These are phyloP conservation scores for Cystoderma amianthinum DNA, from an alignment of 768 basidiomycete species.

Conservation along the genomic window DNA sequence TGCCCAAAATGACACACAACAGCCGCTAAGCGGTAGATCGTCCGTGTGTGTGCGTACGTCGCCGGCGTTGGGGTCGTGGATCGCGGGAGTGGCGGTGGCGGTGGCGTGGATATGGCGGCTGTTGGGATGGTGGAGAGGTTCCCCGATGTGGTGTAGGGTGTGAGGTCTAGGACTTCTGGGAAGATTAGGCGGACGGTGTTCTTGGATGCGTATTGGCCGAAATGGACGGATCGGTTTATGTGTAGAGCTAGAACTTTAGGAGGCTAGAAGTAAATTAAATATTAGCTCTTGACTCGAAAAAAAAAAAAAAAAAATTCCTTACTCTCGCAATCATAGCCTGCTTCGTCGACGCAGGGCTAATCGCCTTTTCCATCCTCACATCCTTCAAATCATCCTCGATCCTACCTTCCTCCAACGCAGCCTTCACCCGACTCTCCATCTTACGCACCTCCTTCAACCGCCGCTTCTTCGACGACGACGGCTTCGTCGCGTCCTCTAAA, in stretches of 20 bases:
- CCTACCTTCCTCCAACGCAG: slow-evolving; percentile 63
- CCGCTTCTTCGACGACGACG: slow-evolving; percentile 69
- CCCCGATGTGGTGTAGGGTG: slow-evolving; percentile 81
- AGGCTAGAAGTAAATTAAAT: slow-evolving; percentile 37
- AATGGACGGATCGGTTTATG: slow-evolving; percentile 85
- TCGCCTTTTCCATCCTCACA: slow-evolving; percentile 70
- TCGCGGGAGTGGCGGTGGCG: slow-evolving; percentile 36
- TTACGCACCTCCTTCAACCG: slow-evolving; percentile 65
- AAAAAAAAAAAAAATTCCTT: slow-evolving; percentile 19
- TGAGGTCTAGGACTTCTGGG: slow-evolving; percentile 85
- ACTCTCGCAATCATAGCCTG: slow-evolving; percentile 91
- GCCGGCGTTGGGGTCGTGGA: slow-evolving; percentile 53
- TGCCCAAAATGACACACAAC: slow-evolving; percentile 92
- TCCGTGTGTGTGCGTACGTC: slow-evolving; percentile 43
- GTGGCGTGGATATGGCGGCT: slow-evolving; percentile 63
- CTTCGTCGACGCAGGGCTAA: slow-evolving; percentile 73
- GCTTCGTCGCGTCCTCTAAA: slow-evolving; percentile 41
- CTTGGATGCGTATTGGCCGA: slow-evolving; percentile 71
- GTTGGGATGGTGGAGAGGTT: slow-evolving; percentile 66
- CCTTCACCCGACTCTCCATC: slow-evolving; percentile 52
- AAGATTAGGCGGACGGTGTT: slow-evolving; percentile 79
- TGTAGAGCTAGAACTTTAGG: slow-evolving; percentile 85
- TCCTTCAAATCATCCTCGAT: slow-evolving; percentile 84
- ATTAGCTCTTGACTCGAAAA: not conserved
- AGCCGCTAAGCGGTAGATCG: slow-evolving; percentile 80